These are phyloP conservation scores for Penicillium lagena DNA, from an alignment of 495 filamentous ascomycete genomes.

Conservation along the genomic window DNA sequence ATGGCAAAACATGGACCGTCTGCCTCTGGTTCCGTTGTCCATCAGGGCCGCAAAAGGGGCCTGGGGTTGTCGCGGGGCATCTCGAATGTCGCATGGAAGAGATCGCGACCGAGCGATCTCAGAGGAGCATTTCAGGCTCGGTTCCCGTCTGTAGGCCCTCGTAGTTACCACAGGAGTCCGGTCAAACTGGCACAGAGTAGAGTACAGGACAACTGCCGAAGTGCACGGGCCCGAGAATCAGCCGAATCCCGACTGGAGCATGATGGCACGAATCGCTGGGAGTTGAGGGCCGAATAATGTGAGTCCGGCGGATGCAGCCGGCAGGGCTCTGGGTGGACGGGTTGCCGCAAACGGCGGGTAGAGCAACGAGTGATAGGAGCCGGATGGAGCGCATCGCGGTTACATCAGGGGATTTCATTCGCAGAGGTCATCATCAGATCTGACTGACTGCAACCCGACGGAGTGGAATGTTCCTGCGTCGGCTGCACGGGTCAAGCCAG, in stretches of 20 bases:
- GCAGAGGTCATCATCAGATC: background rate
- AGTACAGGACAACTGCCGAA: background rate
- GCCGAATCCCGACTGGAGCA: background rate
- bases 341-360: constrained; percentile 1
- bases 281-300: too few species aligned
- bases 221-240: constrained; percentile 4
- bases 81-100: background rate
- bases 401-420: constrained; percentile 2
- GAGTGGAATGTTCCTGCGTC: constrained; percentile 15
- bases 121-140: too few species aligned
- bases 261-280: too few species aligned
- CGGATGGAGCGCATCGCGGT: background rate
- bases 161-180: too few species aligned
- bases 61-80: background rate
- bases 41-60: background rate
- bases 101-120: background rate
- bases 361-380: too few species aligned
- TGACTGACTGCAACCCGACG: constrained; percentile 2
- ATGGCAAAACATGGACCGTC: background rate
- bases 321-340: background rate
- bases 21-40: background rate
- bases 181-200: too few species aligned
- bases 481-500: constrained; percentile 7
- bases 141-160: too few species aligned
- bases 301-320: too few species aligned